phyloP scores from a whole-genome alignment of 2,329 filamentous ascomycete genomes.

The Hymenoscyphus linearis region DNA sequence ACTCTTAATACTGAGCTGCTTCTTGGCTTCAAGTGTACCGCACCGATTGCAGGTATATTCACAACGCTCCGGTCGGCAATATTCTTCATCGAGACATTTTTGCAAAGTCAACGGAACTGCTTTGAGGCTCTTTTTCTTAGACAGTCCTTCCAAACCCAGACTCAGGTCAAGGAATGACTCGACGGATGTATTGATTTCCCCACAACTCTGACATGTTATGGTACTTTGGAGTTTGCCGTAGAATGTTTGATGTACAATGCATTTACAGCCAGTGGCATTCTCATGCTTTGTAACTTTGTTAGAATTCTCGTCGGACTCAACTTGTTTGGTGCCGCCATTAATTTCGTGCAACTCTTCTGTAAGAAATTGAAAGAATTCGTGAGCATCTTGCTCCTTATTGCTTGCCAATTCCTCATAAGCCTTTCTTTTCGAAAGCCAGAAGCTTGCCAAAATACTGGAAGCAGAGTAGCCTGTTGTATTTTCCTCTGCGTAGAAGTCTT shows the following conservation, averaged over 20 bases:
- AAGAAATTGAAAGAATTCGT: slow-evolving; percentile 95
- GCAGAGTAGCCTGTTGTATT: slow-evolving; percentile 87
- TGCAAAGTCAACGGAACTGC: slow-evolving; percentile 52
- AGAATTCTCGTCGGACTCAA: slow-evolving; percentile 20
- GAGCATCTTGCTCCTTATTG: slow-evolving; percentile 92
- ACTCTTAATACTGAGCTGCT: slow-evolving; percentile 78
- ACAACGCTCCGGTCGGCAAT: slow-evolving; percentile 80
- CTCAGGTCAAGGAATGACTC: slow-evolving; percentile 91
- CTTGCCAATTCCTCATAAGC: slow-evolving; percentile 73
- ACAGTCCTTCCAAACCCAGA: slow-evolving; percentile 71
- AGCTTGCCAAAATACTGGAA: slow-evolving; percentile 80
- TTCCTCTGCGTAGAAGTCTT: slow-evolving; percentile 66
- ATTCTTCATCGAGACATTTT: slow-evolving; percentile 78
- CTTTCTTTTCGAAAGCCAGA: slow-evolving; percentile 79
- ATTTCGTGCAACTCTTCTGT: slow-evolving; percentile 85
- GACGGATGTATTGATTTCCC: slow-evolving; percentile 73
- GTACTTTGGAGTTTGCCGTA: slow-evolving; percentile 88
- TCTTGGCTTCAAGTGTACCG: slow-evolving; percentile 70
- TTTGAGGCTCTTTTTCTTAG: slow-evolving; percentile 56
- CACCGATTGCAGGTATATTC: slow-evolving; percentile 86
- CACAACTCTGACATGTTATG: slow-evolving; percentile 84
- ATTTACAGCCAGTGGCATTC: slow-evolving; percentile 55
- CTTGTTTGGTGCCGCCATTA: slow-evolving; percentile 52
- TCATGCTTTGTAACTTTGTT: slow-evolving; percentile 23
- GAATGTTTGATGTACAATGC: slow-evolving; percentile 91